Base-by-base conservation (phyloP, 148 eudicot species). In the Heliosperma pusillum region DNA sequence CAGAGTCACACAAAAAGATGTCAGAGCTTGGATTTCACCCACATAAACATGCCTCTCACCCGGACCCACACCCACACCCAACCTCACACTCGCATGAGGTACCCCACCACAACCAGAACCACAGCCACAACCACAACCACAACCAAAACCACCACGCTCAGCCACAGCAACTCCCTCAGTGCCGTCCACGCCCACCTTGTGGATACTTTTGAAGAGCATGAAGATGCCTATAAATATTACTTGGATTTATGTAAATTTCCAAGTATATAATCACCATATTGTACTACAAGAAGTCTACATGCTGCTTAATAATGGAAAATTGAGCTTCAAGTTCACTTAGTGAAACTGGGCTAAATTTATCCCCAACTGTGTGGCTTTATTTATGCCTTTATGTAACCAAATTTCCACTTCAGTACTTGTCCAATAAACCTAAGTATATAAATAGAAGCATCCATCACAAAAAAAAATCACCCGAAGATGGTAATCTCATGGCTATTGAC, bases 1-100 rank as follows among this genome's bases (percentile, higher is more conserved):
- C 95, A 20, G 86, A 77, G 50, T 88, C 98, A 71, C 98, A 91
- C 88, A 91, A 91, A 86, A 93, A 88, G 82, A 83, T 91, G 55
- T 93, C 98, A 0, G 91, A 91, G 85, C 83, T 93, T 12, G 98
- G 98, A 47, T 86, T 86, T 76, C 78, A 61, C 55, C 83, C 87
- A 19, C 11, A 47, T 11, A 47, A 47, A 47, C 53, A 11, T 10
- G 16, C 2, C 17, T 47, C 53, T 47, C 53, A 11, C 4, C 45
- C n/a, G n/a, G n/a, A 42, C 45, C 45, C 8, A 42, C 5, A 5
- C 45, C 7, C 2, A 3, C 16, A 12, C 17, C 16, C 7, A 7
- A 11, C 13, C 53, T 47, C 53, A 1, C 53, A 47, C 3, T 47
- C 53, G 53, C 53, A 47, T 47, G 53, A 47, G 16, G 16, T 47